Base-by-base conservation (phyloP, 768 basidiomycete species). In the Lactarius tabidus region DNA sequence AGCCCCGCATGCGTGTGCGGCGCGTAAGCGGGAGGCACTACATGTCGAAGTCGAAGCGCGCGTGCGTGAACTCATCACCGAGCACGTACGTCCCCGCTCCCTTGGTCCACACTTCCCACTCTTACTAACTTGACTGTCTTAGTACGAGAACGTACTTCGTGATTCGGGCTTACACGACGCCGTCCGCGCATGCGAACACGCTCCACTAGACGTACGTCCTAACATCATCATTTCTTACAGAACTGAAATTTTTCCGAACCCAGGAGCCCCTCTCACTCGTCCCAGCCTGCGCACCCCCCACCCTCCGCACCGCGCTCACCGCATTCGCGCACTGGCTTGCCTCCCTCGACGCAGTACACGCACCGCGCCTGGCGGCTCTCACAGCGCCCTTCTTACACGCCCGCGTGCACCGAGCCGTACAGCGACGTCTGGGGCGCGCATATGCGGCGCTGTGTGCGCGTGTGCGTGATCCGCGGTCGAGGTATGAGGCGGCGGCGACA, bases 401-500 rank as follows among this genome's bases (percentile, higher is more conserved):
- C 0, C 77, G 80, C 35, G 86, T 98, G 9, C 96, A 98, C 72
- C 87, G 86, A 12, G 82, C 83, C 20, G 91, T 91, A 1, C 77
- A 98, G 65, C 77, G 78, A 38, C 80, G 86, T 15, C 77, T 98
- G 65, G 88, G 84, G 2, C 75, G 74, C 35, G 85, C 87, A 3
- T 99, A 98, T 76, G 81, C 78, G 10, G 72, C 79, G 67, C 77
- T 98, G 3, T 95, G 90, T 73, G 88, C 87, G 54, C 85, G 87
- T 62, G 90, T 98, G 18, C 82, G 84, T 72, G 85, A 84, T 60
- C 82, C 86, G 48, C 83, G 84, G 74, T 93, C 93, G 68, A 82
- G 81, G 74, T 99, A 98, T 72, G 95, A 98, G 77, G 95, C 95
- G n/a, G 91, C 87, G 18, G 82, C 86, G 65, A 95, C 94, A 26